Conservation (phyloP, 768 basidiomycete genomes). For the Hygrophorus russula region DNA sequence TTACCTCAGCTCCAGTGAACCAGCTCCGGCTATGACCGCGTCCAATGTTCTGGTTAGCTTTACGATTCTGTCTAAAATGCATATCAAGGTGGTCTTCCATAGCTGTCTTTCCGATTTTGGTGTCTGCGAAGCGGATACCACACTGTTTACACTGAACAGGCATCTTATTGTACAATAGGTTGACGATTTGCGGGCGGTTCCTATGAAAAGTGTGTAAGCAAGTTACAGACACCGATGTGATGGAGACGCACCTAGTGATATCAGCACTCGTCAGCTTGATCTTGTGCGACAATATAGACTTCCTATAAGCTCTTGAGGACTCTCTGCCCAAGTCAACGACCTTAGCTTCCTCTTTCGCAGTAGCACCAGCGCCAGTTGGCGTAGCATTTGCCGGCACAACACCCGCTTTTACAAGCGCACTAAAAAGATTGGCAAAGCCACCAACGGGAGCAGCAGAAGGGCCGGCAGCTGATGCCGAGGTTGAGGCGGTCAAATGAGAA, state of each 20-base stretch:
- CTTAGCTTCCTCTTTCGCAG: constrained; percentile 27
- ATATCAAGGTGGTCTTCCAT: constrained; percentile 89
- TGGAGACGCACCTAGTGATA: constrained; percentile 48
- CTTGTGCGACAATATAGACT: constrained; percentile 43
- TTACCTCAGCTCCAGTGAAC: constrained; percentile 78
- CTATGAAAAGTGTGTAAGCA: constrained; percentile 20
- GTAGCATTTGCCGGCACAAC: constrained; percentile 49
- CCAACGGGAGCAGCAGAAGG: constrained; percentile 15
- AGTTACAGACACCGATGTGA: background rate
- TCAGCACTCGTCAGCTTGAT: constrained; percentile 59
- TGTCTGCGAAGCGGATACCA: constrained; percentile 76
- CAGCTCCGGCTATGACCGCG: constrained; percentile 86
- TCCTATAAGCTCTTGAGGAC: constrained; percentile 46
- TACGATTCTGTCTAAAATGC: constrained; percentile 92
- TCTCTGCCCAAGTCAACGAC: constrained; percentile 32
- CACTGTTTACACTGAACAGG: constrained; percentile 89
- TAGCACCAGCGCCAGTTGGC: constrained; percentile 36
- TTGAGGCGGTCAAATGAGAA: background rate
- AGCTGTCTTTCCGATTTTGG: constrained; percentile 53
- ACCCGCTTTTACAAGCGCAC: constrained; percentile 70
- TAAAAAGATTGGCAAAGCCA: constrained; percentile 49
- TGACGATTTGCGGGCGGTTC: constrained; percentile 45
- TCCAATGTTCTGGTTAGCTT: constrained; percentile 64
- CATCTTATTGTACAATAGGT: constrained; percentile 66
- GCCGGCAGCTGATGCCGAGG: constrained; percentile 15